A percentile compares a stretch with the other conserved stretches of the same genome.
Conservation (phyloP, 2,329 filamentous ascomycete genomes). For the Aotearoamyces nothofagi region DNA sequence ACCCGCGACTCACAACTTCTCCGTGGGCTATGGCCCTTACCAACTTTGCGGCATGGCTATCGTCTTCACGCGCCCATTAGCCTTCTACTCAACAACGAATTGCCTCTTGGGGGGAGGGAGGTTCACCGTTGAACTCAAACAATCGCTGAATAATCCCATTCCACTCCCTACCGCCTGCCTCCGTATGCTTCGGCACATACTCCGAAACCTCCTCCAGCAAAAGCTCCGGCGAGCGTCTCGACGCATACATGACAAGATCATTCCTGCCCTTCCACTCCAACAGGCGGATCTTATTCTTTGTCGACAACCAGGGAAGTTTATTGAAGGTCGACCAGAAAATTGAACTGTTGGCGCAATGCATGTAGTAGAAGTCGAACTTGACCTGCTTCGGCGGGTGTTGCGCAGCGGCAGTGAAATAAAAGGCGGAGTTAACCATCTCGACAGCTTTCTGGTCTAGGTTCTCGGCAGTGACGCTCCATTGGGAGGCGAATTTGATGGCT, state of each 20-base stretch:
- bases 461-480: conserved; percentile 34
- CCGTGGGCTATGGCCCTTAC: conserved; percentile 52
- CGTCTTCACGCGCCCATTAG: too few species aligned
- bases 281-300: conserved; percentile 45
- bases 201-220: conserved; percentile 36
- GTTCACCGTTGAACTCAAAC: too few species aligned
- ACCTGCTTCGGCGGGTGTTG: conserved; percentile 43
- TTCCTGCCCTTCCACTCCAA: conserved; percentile 69
- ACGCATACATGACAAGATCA: conserved; percentile 59
- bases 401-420: conserved; percentile 30
- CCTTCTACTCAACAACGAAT: conserved; percentile 27
- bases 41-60: conserved; percentile 68
- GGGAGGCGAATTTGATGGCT: conserved; percentile 43
- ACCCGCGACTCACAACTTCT: conserved; percentile 23
- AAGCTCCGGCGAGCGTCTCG: conserved; percentile 46
- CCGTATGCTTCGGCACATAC: conserved; percentile 36
- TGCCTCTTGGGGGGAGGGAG: too few species aligned
- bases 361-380: conserved; percentile 54
- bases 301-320: conserved; percentile 41
- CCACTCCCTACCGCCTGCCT: conserved; percentile 8
- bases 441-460: conserved; percentile 29
- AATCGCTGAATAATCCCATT: too few species aligned
- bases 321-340: conserved; percentile 60
- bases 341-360: conserved; percentile 51
- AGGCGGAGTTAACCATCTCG: conserved; percentile 53